Base-by-base conservation (phyloP, 257 asterid species). In the Osmanthus fragrans region DNA sequence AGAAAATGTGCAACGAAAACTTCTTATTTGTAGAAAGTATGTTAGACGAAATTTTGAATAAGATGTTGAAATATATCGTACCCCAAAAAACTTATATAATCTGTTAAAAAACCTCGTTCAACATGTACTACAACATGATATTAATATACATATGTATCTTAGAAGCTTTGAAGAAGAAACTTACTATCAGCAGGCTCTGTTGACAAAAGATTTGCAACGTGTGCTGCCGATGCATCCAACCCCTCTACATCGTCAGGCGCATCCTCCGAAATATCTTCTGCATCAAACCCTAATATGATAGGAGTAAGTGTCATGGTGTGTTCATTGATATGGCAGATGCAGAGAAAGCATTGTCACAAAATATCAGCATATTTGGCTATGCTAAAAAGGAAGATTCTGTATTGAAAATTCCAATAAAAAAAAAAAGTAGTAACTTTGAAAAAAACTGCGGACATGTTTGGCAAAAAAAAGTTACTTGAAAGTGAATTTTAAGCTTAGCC, bases 141-240 rank as follows among this genome's bases (percentile, higher is more conserved):
- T 47, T 29, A 66, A n/a, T 33, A 34, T 74, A 36, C 15, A 60
- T 66, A 60, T 12, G 37, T 47, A 33, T 18, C 69, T 23, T 63
- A 23, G n/a, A 68, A n/a, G 63, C 39, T 10, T 18, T 18, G 5
- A 64, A 66, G 74, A 67, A 70, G 63, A 63, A 79, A 83, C 89
- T 76, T 85, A 92, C 97, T 82, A 71, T 88, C 89, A 76, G 90
- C 83, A 77, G 96, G 97, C 56, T 92, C 97, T 5, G 96, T 86
- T 21, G 96, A 87, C 79, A 92, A 80, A 73, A 92, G 93, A 88
- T 91, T 92, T 19, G 96, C 94, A 75, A 91, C 87, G 74, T 92
- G 94, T 72, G 96, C 89, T 30, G 96, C 96, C 64, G 97, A 81
- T 76, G 93, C 86, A 79, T 92, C 97, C 82, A 92, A 83, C 71